Base-by-base conservation (phyloP, 2,329 filamentous ascomycete species). In the Scedosporium boydii region DNA sequence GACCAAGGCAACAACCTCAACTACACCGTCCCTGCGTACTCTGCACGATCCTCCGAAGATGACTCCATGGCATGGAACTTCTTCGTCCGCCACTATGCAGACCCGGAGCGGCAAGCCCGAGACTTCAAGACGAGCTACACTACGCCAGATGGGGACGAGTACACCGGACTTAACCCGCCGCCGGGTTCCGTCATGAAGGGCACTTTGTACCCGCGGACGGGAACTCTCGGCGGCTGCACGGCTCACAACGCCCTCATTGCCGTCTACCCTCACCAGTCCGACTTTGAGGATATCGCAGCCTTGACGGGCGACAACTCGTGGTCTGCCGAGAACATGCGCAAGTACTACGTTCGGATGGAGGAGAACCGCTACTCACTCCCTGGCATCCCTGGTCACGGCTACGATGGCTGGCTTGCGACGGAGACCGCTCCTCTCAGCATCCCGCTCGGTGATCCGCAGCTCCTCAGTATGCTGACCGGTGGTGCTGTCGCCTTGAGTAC, bases 1-100 rank as follows among this genome's bases (percentile, higher is more conserved):
- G 84, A 87, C 66, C 78, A 85, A 65, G 79, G 78, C 53, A 69
- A 70, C 23, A 71, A 74, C 60, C 70, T 76, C 63, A 77, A 48
- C 38, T 57, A 79, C 62, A 77, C 80, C 10, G 77, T 83, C 6
- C 78, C 82, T n/a, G 75, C 74, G 1, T 76, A 79, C 66, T 78
- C 79, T 64, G 75, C 77, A 53, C 74, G 76, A 62, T 77, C 78
- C 9, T 80, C 78, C 62, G 78, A 84, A 69, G 80, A 84, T 67
- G 73, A 75, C 59, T 73, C 74, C 6, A 76, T 81, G 68, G 73
- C 75, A 62, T 86, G 81, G 84, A 81, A 84, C 71, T 86, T 82
- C 71, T 87, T 78, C 67, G 81, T 85, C 63, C 77, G 79, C 64
- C 82, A 86, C 71, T 85, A 82, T 66, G 74, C 76, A 10, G 78